phyloP scores from a whole-genome alignment of 2,329 filamentous ascomycete genomes.

The Xylariaceae sp. region DNA sequence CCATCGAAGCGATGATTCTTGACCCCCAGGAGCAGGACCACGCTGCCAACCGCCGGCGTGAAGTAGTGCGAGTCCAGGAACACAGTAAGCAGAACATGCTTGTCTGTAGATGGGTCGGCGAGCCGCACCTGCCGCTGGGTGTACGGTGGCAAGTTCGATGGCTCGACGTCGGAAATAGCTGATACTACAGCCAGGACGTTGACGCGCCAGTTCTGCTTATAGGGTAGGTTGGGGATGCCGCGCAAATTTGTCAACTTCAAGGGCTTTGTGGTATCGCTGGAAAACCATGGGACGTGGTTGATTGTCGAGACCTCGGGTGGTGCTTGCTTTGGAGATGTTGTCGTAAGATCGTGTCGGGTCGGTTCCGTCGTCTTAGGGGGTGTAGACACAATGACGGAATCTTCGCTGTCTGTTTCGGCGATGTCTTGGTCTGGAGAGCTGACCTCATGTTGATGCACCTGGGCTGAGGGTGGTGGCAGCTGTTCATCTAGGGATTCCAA shows the following conservation, averaged over 20 bases:
- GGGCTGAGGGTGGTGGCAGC: too few relatives aligned
- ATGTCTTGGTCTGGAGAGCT: not conserved
- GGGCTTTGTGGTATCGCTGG: conserved; percentile 37
- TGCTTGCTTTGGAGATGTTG: conserved; percentile 7
- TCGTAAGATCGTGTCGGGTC: conserved; percentile 3
- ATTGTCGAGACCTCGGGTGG: not conserved
- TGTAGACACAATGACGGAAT: not conserved
- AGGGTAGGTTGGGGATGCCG: conserved; percentile 48
- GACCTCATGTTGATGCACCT: too few relatives aligned
- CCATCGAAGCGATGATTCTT: conserved; percentile 55
- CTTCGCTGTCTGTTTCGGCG: conserved; percentile 1
- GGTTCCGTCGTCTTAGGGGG: conserved; percentile 11
- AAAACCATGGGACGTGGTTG: conserved; percentile 30
- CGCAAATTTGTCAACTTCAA: conserved; percentile 48
- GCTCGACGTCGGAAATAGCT: conserved; percentile 43
- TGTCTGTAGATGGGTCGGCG: conserved; percentile 46
- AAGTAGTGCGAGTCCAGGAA: conserved; percentile 51
- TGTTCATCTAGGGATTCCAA: too few relatives aligned
- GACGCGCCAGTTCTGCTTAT: conserved; percentile 54
- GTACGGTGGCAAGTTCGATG: conserved; percentile 44
- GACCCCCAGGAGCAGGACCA: conserved; percentile 48
- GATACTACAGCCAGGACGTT: conserved; percentile 50
- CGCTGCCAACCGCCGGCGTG: conserved; percentile 41
- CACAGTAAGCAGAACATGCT: conserved; percentile 49
- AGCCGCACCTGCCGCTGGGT: conserved; percentile 50